Evolutionary conservation across 2,329 filamentous ascomycete genomes (phyloP), one percentile per base, ranked within the genome.

Genomic region (Verticillium longisporum): DNA sequence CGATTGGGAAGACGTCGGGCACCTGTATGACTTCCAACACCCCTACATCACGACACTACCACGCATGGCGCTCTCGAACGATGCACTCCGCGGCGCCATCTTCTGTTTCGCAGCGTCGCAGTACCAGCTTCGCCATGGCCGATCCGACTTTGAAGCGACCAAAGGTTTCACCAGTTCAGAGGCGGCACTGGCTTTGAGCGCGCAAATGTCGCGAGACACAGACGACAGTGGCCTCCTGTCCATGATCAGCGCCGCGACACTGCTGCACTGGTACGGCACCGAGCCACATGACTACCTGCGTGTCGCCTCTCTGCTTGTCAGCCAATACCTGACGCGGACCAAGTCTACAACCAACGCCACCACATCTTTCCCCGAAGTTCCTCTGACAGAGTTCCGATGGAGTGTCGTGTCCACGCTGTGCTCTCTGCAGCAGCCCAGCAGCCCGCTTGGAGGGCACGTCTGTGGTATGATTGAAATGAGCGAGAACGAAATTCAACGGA

Each of bases 351-450:
- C 21, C 18, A 14, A 18, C 11, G 32, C 57, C 18, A 41, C 26
- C 11, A 55, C 60, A 3, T 55, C 62, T 4, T 60, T 59, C 18
- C 56, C 57, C 1, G 62, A 63, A 45, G 58, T 63, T 6, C 15
- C 60, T 2, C n/a, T 63, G 58, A 62, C 62, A 4, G 62, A 63
- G 41, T 62, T 62, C 21, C 64, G 64, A 21, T 65, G 64, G 64
- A 61, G 56, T 32, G 57, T 61, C 32, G 64, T 65, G 26, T 58
- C 64, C 11, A 64, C 59, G 1, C 50, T 65, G 15, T 65, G 64
- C 57, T 64, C 64, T 15, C 55, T 65, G 10, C 56, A 61, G n/a
- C 32, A 59, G 26, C 59, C 64, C 7, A 57, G 26, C 14, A 32
- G 26, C 21, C 33, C 55, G 4, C 55, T 61, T 10, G 59, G 53